These are phyloP conservation scores for Candida mattraensis DNA, from an alignment of 805 yeast species.

Conservation along the genomic window DNA sequence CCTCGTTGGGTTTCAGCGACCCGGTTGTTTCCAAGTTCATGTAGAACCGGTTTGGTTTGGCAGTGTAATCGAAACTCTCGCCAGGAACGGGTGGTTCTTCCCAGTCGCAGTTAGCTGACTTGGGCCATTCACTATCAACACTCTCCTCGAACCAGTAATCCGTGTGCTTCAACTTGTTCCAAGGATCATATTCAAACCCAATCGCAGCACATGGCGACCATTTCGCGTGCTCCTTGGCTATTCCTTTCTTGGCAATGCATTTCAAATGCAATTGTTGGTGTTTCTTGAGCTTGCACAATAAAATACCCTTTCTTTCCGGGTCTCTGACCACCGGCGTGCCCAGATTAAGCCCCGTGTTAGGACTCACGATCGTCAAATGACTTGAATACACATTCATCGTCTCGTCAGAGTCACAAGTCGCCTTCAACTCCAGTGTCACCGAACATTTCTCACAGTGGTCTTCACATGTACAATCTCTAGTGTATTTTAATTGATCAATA, in stretches of 20 bases:
- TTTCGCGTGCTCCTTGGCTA: constrained; percentile 96
- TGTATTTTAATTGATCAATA: constrained; percentile 79
- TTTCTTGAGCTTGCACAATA: constrained; percentile 85
- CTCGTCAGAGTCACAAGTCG: constrained; percentile 80
- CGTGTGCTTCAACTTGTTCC: constrained; percentile 95
- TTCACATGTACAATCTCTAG: constrained; percentile 97
- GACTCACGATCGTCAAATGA: constrained; percentile 54
- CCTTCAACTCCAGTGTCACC: constrained; percentile 80
- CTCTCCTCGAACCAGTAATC: constrained; percentile 95
- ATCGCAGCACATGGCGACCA: constrained; percentile 98
- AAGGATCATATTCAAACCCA: constrained; percentile 98
- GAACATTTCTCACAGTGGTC: constrained; percentile 96
- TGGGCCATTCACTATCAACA: constrained; percentile 92
- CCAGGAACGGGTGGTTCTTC: constrained; percentile 93
- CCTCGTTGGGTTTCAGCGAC: constrained; percentile 83
- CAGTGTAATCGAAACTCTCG: constrained; percentile 80
- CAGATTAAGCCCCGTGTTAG: constrained; percentile 37
- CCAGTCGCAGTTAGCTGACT: constrained; percentile 83
- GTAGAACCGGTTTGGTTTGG: constrained; percentile 79
- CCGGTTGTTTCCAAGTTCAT: constrained; percentile 94
- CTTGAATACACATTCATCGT: constrained; percentile 89
- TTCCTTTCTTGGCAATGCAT: constrained; percentile 97
- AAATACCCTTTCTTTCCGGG: constrained; percentile 75
- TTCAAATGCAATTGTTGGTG: constrained; percentile 87
- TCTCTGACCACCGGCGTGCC: constrained; percentile 90